Evolutionary conservation across 1,139 yeast species (phyloP).

Genomic region (Candida sp.): DNA sequence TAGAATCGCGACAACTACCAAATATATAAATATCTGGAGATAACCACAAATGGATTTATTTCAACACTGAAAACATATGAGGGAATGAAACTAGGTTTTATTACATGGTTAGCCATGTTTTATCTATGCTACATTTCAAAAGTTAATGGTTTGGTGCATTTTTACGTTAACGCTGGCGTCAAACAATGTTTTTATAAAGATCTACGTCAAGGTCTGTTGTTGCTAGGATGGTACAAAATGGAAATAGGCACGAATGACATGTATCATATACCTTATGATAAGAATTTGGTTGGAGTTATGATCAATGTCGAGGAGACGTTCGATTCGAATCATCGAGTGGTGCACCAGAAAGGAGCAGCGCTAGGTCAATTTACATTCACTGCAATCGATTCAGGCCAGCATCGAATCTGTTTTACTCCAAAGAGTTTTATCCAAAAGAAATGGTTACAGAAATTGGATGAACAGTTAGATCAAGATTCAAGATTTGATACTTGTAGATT

Average conservation of each 20-base stretch:
- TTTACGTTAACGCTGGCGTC: slow-evolving; percentile 55
- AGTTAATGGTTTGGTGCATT: slow-evolving; percentile 25
- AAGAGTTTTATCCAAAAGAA: slow-evolving; percentile 34
- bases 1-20: not conserved
- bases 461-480: slow-evolving; percentile 23
- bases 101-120: not conserved
- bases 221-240: slow-evolving; percentile 57
- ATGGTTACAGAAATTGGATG: slow-evolving; percentile 13
- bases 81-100: not conserved
- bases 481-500: slow-evolving; percentile 51
- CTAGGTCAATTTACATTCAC: slow-evolving; percentile 66
- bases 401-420: slow-evolving; percentile 67
- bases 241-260: slow-evolving; percentile 50
- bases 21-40: no score
- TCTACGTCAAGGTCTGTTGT: slow-evolving; percentile 53
- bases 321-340: slow-evolving; percentile 66
- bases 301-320: slow-evolving; percentile 61
- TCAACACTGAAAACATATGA: not conserved
- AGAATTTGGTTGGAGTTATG: slow-evolving; percentile 27
- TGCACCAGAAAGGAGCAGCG: slow-evolving; percentile 58
- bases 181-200: slow-evolving; percentile 68
- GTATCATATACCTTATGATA: slow-evolving; percentile 40
- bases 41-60: not conserved
- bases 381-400: slow-evolving; percentile 71
- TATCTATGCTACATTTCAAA: not conserved